Base-by-base conservation (phyloP, 768 basidiomycete species). In the Suillus lakei region DNA sequence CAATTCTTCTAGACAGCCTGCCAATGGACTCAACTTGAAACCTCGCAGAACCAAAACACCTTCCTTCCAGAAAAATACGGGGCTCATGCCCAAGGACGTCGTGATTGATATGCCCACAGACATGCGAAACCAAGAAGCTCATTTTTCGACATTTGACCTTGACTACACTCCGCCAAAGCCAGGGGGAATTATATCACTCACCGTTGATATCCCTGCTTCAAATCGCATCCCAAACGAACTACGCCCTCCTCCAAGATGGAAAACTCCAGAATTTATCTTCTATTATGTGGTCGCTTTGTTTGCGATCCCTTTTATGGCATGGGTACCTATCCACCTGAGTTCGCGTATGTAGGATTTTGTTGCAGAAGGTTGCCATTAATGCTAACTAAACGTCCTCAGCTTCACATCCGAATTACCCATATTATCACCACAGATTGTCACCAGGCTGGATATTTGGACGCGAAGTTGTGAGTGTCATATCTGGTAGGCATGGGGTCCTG, bases 361-460 rank as follows among this genome's bases (percentile, higher is more conserved):
- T 62, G 60, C 4, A 62, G 30, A 64, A 54, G 51, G 39, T 48
- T 61, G 60, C 43, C 34, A 21, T 10, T 41, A 21, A n/a, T 13
- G 6, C 21, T 34, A 13, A 54, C 7, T 18, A 28, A 58, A 59
- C 1, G 4, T 30, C 6, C 54, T 18, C 69, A 95, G 93, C 84
- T 43, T 84, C 85, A 58, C 89, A 95, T 76, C 86, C 86, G 2
- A 98, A 98, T 73, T 96, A 91, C 69, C 72, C 70, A 4, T 74
- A 82, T 28, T 98, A 88, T 77, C 78, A 80, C 2, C 70, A 77
- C 16, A 82, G 83, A 65, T 78, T 98, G 3, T 87, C 86, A 0
- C 68, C 77, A 0, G 95, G 96, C 0, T 98, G 96, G 96, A 75
- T 99, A 23, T 87, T 89, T 68, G 91, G 89, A 44, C 88, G 93